Conservation (phyloP, 1,284 basidiomycete genomes). For the Malassezia yamatoensis region DNA sequence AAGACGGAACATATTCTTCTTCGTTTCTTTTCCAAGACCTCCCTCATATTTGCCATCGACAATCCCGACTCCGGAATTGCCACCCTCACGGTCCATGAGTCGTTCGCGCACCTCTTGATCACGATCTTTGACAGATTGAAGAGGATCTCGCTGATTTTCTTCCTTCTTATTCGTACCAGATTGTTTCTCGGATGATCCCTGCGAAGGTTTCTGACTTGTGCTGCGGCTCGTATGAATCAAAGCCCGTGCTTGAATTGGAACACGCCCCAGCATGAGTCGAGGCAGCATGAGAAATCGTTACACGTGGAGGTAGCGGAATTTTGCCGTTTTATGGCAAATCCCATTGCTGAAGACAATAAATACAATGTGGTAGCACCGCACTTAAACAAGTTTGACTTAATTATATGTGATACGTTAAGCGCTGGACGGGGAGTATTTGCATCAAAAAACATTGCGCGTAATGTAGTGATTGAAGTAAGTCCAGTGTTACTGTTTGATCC, state of each 20-base stretch:
- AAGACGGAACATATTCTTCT: constrained; percentile 33
- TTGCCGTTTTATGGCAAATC: background rate
- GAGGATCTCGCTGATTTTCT: background rate
- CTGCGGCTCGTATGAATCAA: background rate
- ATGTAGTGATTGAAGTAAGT: constrained; percentile 67
- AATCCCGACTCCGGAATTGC: constrained; percentile 19
- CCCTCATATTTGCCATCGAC: constrained; percentile 28
- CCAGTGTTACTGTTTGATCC: constrained; percentile 70
- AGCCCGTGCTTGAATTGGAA: no score
- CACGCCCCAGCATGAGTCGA: background rate
- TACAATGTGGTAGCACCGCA: constrained; percentile 22
- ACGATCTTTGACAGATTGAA: constrained; percentile 18
- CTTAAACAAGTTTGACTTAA: constrained; percentile 22
- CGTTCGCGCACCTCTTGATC: constrained; percentile 24
- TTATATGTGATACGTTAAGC: constrained; percentile 16
- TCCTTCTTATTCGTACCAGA: background rate
- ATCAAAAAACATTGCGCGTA: constrained; percentile 41
- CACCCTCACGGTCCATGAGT: constrained; percentile 25
- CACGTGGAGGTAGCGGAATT: background rate
- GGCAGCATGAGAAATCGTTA: background rate
- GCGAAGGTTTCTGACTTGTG: background rate
- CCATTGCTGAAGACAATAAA: background rate
- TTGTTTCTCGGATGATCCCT: background rate
- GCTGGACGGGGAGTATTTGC: constrained; percentile 32
- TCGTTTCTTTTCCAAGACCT: constrained; percentile 24